Evolutionary conservation across 371 early-diverging fungal species (phyloP).

Genomic region (Mucor plumbeus): DNA sequence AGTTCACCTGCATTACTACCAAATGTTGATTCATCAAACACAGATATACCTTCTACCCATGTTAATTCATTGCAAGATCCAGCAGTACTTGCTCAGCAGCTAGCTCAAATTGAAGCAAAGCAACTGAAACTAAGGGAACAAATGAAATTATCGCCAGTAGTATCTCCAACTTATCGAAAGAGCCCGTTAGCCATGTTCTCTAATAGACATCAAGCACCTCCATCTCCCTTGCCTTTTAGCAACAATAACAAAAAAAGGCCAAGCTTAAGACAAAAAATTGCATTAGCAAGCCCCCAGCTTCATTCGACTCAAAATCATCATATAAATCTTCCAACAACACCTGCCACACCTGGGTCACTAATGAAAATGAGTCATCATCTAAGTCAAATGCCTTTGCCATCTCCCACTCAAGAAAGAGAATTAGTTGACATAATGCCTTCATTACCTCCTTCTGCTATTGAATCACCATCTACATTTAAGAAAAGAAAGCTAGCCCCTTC

Average conservation of each 20-base stretch:
- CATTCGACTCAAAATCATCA: conserved; percentile 9
- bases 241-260: conserved; percentile 1
- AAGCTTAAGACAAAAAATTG: conserved; percentile 17
- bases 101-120: conserved; percentile 20
- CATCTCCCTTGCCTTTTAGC: conserved; percentile 16
- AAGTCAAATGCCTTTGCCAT: background rate
- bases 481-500: conserved; percentile 18
- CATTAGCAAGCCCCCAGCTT: conserved; percentile 14
- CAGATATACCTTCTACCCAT: background rate
- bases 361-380: conserved; percentile 45
- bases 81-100: conserved; percentile 13
- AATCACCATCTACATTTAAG: background rate
- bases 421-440: conserved; percentile 6
- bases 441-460: conserved; percentile 9
- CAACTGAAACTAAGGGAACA: conserved; percentile 19
- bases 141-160: conserved; percentile 10
- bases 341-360: conserved; percentile 59
- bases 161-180: conserved; percentile 17
- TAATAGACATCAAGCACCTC: conserved; percentile 6
- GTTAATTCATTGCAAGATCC: background rate
- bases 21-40: background rate
- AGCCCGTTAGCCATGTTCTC: conserved; percentile 14
- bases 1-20: conserved; percentile 51
- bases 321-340: conserved; percentile 22
- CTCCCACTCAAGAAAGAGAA: background rate